A percentile compares a stretch with the other conserved stretches of the same genome.
These are phyloP conservation scores for Myochromella boudieri DNA, from an alignment of 768 basidiomycete species.

Conservation along the genomic window DNA sequence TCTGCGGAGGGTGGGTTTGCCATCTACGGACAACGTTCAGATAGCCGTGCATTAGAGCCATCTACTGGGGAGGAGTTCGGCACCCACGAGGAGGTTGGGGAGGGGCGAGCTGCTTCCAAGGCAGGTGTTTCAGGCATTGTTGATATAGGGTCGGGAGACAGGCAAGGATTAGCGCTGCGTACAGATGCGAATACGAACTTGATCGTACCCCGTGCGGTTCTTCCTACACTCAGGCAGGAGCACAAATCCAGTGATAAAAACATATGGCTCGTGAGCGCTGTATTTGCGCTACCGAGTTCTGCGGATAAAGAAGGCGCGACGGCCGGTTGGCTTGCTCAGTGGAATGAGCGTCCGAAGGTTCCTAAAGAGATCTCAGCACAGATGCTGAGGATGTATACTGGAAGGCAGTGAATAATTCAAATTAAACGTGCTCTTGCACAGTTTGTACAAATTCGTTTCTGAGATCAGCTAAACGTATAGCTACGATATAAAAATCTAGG, in stretches of 20 bases:
- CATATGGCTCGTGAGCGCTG: conserved; percentile 63
- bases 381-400: conserved; percentile 9
- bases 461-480: no score
- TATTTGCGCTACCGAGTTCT: conserved; percentile 58
- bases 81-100: conserved; percentile 45
- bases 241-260: conserved; percentile 39
- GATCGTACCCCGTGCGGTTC: conserved; percentile 63
- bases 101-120: conserved; percentile 52
- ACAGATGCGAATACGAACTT: conserved; percentile 75
- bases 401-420: conserved; percentile 7
- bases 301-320: conserved; percentile 34
- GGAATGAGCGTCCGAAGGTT: conserved; percentile 44
- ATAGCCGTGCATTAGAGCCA: conserved; percentile 60
- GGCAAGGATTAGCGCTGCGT: conserved; percentile 46
- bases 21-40: conserved; percentile 63
- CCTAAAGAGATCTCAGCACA: conserved; percentile 34
- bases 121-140: conserved; percentile 66
- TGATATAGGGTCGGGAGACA: conserved; percentile 38
- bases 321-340: conserved; percentile 47
- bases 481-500: no score
- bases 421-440: no score
- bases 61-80: conserved; percentile 42
- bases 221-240: conserved; percentile 60
- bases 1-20: conserved; percentile 74
- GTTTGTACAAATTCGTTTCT: no score